Base-by-base conservation (phyloP, 1,284 basidiomycete genomes). In the Rhodotorula sp. region DNA sequence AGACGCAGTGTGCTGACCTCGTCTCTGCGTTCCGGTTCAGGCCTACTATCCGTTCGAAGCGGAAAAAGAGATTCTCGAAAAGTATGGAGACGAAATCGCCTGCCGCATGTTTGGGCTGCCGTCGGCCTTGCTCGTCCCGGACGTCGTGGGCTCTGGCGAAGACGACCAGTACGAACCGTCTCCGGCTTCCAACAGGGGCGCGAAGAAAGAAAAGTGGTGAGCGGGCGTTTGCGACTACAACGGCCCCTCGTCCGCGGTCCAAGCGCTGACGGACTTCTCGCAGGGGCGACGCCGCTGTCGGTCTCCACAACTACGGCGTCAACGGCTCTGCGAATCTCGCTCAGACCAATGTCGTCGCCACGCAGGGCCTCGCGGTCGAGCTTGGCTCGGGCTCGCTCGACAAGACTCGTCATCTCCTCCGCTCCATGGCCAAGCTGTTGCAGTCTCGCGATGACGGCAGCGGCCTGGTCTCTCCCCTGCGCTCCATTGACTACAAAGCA, bases 371-470 rank as follows among this genome's bases (percentile, higher is more conserved):
- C 60, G 70, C 73, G 23, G 73, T 79, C 66, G 79, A 80, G 34
- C 73, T 80, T 18, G 78, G 78, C 3, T 78, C 77, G 0, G 79
- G 93, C 43, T 87, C 93, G 20, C 84, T 97, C 54, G 87, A 91
- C 79, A 96, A 97, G 85, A 97, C 95, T 1, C 92, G 91, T 7
- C 89, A 91, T 80, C 86, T 99, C 66, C 85, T 99, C 47, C 85
- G 85, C 26, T 91, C 91, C 2, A 85, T 97, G 52, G 87, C 91
- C 58, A 82, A 83, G 77, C 65, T 75, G 78, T 47, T 76, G 5
- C 61, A 71, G 51, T 49, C 67, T 1, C 49, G 43, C 15, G n/a
- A 52, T 21, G 51, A 54, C 14, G 31, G 29, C 3, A 56, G 48
- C 6, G 26, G 57, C 23, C 15, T 15, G 10, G n/a, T 26, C 2